Evolutionary conservation across 208 protist genomes (phyloP), one percentile per base, ranked within the genome.

Genomic region (Tetramitus jugosus): DNA sequence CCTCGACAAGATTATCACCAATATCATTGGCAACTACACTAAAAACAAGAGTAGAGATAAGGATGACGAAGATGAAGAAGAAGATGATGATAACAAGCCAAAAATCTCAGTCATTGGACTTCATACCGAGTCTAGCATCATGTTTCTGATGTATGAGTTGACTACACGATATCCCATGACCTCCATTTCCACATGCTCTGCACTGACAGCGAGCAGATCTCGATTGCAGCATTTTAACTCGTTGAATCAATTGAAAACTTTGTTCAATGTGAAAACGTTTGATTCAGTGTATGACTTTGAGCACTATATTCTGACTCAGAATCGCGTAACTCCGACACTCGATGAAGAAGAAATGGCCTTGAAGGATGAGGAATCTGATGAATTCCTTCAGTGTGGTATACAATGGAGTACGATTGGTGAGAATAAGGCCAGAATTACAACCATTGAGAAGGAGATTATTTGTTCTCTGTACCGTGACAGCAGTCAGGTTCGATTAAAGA

Each of bases 371-470:
- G 33, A 43, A 14, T 7, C 4, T 2, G 31, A 37, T 14, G 26
- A 69, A 43, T 29, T 14, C 13, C 26, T 71, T 35, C 20, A 26
- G 8, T n/a, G 10, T 33, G 17, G 26, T 49, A 49, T 35, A 26
- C 35, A 29, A 42, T 29, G 35, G 13, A 45, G 49, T 42, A 35
- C n/a, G 0, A 45, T 49, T 23, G 43, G 33, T 35, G 68, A 60
- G 35, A 14, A 60, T 13, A 23, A 35, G 6, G 40, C 14, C 4
- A 37, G 37, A 35, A 3, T 75, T 10, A 33, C 43, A 23, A 43
- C 52, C 10, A 31, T 40, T 2, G n/a, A 75, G 26, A 75, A 75
- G 29, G 43, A 75, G 37, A 75, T 75, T 40, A 40, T 75, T 60
- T 60, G 14, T 60, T 75, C 29, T 35, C 23, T 75, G 6, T 75